These are phyloP conservation scores for Neoarthrinium moseri DNA, from an alignment of 2,329 filamentous ascomycete species.

Conservation along the genomic window DNA sequence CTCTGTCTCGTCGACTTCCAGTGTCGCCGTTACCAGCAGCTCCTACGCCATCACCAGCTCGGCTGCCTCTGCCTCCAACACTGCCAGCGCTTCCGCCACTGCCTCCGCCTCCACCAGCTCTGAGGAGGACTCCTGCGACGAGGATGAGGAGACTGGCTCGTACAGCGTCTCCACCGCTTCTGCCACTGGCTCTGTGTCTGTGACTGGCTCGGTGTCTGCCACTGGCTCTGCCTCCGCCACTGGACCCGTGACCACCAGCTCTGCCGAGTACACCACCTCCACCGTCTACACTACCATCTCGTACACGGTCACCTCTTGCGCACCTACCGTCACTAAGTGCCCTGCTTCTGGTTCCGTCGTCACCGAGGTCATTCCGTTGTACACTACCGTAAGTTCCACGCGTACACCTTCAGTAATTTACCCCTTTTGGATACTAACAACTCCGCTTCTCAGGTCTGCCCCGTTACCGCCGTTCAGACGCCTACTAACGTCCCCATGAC, in stretches of 20 bases:
- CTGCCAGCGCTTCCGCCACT: not conserved
- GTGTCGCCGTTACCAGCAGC: no score
- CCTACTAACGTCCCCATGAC: no score
- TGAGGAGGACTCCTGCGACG: not conserved
- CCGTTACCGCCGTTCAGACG: conserved; percentile 31
- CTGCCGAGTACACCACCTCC: conserved; percentile 11
- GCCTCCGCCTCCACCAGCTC: conserved; percentile 1
- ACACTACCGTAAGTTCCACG: no score
- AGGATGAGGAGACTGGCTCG: conserved; percentile 2
- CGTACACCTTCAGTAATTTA: no score
- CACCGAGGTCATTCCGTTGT: no score
- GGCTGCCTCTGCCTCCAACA: conserved; percentile 7
- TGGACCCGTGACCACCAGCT: not conserved
- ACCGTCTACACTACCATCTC: conserved; percentile 32
- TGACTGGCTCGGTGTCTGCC: not conserved
- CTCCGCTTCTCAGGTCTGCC: no score
- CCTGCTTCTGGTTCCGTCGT: no score
- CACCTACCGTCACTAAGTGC: conserved; percentile 33
- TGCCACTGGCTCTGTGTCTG: not conserved
- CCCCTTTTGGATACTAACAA: no score
- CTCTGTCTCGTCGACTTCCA: no score
- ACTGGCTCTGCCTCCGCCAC: not conserved
- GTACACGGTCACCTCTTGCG: conserved; percentile 28
- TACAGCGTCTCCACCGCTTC: not conserved
- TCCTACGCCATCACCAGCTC: not conserved